Conservation (phyloP, 495 filamentous ascomycete species). For the Lasiosphaeriaceae sp. region DNA sequence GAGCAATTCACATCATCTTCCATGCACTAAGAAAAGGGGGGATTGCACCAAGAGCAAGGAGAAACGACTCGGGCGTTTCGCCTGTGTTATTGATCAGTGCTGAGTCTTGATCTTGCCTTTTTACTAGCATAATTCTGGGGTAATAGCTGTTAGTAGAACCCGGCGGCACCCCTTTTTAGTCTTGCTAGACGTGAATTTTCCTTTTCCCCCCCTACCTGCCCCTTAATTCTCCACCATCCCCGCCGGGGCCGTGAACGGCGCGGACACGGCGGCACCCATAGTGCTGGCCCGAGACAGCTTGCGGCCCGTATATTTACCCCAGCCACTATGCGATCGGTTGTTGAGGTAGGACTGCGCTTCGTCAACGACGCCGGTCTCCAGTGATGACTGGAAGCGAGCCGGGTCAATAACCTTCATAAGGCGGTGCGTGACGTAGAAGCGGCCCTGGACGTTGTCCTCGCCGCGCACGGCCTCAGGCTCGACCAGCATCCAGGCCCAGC, state of each 20-base stretch:
- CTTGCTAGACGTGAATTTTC: no score
- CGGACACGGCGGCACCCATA: constrained; percentile 18
- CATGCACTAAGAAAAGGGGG: no score
- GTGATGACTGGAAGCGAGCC: constrained; percentile 16
- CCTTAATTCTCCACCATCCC: constrained; percentile 26
- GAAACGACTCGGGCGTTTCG: no score
- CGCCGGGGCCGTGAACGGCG: constrained; percentile 14
- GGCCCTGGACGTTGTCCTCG: constrained; percentile 32
- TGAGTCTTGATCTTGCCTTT: no score
- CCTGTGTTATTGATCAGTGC: no score
- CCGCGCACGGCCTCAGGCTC: constrained; percentile 14
- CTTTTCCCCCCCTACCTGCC: background rate
- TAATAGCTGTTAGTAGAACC: no score
- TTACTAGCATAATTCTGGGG: no score
- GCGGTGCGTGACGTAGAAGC: constrained; percentile 41
- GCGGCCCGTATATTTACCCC: constrained; percentile 6
- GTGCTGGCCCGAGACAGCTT: constrained; percentile 9
- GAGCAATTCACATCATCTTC: no score
- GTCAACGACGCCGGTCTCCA: constrained; percentile 22
- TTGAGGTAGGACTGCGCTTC: constrained; percentile 39
- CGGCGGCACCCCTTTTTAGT: no score
- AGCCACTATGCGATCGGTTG: constrained; percentile 31
- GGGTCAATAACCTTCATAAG: constrained; percentile 33
- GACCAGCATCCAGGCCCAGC: constrained; percentile 31
- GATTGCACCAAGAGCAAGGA: no score